Percentiles rank a stretch among this genome's conserved stretches.
Evolutionary conservation across 371 early-diverging fungal genomes (phyloP).

Genomic region (Capillidium rhysosporum): DNA sequence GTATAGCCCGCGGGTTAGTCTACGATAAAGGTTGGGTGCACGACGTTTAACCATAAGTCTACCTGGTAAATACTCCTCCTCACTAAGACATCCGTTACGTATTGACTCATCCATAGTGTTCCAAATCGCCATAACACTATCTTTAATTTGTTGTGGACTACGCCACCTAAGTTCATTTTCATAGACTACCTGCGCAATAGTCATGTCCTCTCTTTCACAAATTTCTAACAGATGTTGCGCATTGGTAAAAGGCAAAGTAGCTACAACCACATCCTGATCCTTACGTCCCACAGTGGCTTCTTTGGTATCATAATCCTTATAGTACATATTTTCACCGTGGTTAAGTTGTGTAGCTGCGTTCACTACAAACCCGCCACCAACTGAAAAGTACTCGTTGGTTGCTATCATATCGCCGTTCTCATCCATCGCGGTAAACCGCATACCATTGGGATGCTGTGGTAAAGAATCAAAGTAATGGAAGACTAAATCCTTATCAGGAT

Average conservation of each 20-base stretch:
- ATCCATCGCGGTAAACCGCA: slow-evolving; percentile 80
- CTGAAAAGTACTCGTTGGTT: slow-evolving; percentile 85
- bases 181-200: slow-evolving; percentile 87
- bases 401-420: slow-evolving; percentile 56
- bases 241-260: slow-evolving; percentile 73
- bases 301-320: slow-evolving; percentile 25
- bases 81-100: slow-evolving; percentile 38
- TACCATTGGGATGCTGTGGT: slow-evolving; percentile 90
- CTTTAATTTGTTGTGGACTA: slow-evolving; percentile 50
- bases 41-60: slow-evolving; percentile 65
- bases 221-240: slow-evolving; percentile 56
- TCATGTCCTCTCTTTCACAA: slow-evolving; percentile 62
- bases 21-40: slow-evolving; percentile 71
- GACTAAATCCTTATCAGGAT: slow-evolving; percentile 58
- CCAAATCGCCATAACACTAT: slow-evolving; percentile 65
- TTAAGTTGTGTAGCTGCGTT: slow-evolving; percentile 66
- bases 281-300: slow-evolving; percentile 21
- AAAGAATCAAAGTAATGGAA: slow-evolving; percentile 71
- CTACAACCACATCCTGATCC: slow-evolving; percentile 48
- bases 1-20: slow-evolving; percentile 61
- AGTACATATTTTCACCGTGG: slow-evolving; percentile 75
- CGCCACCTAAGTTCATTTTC: slow-evolving; percentile 86
- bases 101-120: slow-evolving; percentile 86
- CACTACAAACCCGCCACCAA: slow-evolving; percentile 92
- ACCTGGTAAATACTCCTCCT: slow-evolving; percentile 52